phyloP scores from a whole-genome alignment of 2,329 filamentous ascomycete genomes.

The Stemphylium vesicarium region DNA sequence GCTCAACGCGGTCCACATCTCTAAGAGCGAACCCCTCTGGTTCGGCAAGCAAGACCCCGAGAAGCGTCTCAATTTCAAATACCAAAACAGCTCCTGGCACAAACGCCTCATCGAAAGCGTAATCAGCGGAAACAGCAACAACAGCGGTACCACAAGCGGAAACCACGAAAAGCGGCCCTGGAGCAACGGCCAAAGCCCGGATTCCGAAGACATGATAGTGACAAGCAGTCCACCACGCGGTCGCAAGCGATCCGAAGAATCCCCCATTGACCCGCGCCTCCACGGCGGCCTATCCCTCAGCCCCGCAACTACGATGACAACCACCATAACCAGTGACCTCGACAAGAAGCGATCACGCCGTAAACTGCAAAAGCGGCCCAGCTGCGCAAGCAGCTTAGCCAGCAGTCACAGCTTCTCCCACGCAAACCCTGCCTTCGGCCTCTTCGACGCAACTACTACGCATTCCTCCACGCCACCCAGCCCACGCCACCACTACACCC shows the following conservation, averaged over 20 bases:
- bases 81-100: constrained; percentile 46
- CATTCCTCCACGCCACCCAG: not conserved
- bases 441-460: not conserved
- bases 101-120: constrained; percentile 22
- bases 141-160: constrained; percentile 16
- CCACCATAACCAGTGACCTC: constrained; percentile 6
- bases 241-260: constrained; percentile 11
- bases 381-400: constrained; percentile 7
- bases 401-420: constrained; percentile 1
- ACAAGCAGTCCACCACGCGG: not conserved
- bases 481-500: constrained; percentile 2
- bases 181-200: constrained; percentile 4
- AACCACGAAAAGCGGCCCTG: constrained; percentile 4
- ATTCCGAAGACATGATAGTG: not conserved
- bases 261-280: constrained; percentile 16
- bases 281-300: not conserved
- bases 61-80: constrained; percentile 55
- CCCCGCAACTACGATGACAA: constrained; percentile 14
- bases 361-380: constrained; percentile 15
- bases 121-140: constrained; percentile 20
- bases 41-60: constrained; percentile 62
- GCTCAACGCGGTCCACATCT: constrained; percentile 57
- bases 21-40: constrained; percentile 59
- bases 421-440: not conserved
- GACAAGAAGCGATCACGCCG: not conserved